phyloP scores from a whole-genome alignment of 164 flowering plant genomes.

The Cinnamomum micranthum region DNA sequence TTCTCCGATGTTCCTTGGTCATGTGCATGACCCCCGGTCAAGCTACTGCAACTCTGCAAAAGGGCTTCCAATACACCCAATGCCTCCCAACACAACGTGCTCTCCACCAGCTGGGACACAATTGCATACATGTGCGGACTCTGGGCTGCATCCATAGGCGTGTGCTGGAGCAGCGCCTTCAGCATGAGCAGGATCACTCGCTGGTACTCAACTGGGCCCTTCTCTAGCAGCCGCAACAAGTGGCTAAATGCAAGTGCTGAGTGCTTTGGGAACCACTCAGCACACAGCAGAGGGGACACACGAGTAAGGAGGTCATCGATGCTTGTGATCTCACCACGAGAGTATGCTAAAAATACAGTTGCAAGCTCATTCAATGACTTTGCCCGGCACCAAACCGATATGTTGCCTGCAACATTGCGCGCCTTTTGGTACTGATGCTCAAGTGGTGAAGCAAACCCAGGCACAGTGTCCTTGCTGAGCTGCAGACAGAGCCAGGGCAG shows the following conservation, averaged over 20 bases:
- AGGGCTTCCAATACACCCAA: constrained; percentile 93
- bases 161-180: constrained; percentile 94
- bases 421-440: constrained; percentile 80
- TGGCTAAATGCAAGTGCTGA: constrained; percentile 96
- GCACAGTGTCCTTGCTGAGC: constrained; percentile 55
- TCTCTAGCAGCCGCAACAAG: constrained; percentile 78
- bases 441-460: constrained; percentile 58
- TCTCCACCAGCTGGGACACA: constrained; percentile 94
- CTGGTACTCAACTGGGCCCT: constrained; percentile 91
- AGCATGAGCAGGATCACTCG: constrained; percentile 88
- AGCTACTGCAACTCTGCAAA: constrained; percentile 83
- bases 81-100: constrained; percentile 97
- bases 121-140: constrained; percentile 96
- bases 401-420: constrained; percentile 76
- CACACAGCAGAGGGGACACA: constrained; percentile 79
- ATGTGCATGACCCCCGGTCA: constrained; percentile 55
- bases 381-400: constrained; percentile 80
- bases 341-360: constrained; percentile 67
- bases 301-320: constrained; percentile 68
- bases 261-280: constrained; percentile 95
- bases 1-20: constrained; percentile 62
- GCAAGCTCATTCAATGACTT: constrained; percentile 80
- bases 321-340: constrained; percentile 69
- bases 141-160: constrained; percentile 95
- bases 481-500: constrained; percentile 99